Evolutionary conservation across 805 yeast genomes (phyloP).

Genomic region (Pichia heedii): DNA sequence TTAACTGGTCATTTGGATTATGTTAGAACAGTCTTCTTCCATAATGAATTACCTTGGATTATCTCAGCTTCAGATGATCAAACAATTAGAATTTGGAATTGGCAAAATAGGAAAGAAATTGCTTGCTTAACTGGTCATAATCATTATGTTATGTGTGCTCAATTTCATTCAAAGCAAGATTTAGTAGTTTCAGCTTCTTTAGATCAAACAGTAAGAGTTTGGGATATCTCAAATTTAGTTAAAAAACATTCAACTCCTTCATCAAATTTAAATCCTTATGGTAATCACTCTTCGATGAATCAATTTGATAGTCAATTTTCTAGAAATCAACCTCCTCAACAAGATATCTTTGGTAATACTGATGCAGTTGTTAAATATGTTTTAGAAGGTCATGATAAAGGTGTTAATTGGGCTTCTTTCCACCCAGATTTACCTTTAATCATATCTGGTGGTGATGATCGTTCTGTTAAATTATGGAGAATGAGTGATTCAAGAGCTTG

Average conservation of each 20-base stretch:
- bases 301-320: constrained; percentile 31
- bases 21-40: constrained; percentile 90
- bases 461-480: constrained; percentile 93
- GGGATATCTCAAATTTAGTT: constrained; percentile 95
- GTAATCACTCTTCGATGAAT: constrained; percentile 13
- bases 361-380: constrained; percentile 94
- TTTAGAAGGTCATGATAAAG: constrained; percentile 95
- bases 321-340: constrained; percentile 64
- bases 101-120: constrained; percentile 97
- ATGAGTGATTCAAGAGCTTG: constrained; percentile 97
- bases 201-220: constrained; percentile 97
- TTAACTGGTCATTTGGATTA: constrained; percentile 92
- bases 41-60: constrained; percentile 95
- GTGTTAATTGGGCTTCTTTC: constrained; percentile 97
- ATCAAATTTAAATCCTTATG: constrained; percentile 10
- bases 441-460: constrained; percentile 93
- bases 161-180: constrained; percentile 94
- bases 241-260: constrained; percentile 82
- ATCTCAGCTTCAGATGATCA: constrained; percentile 95
- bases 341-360: constrained; percentile 88
- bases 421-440: constrained; percentile 94
- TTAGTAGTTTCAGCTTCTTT: constrained; percentile 90
- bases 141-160: constrained; percentile 97
- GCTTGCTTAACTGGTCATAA: constrained; percentile 97
- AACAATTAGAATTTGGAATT: constrained; percentile 97